Conservation (phyloP, 495 filamentous ascomycete species). For the Talaromyces ruber region DNA sequence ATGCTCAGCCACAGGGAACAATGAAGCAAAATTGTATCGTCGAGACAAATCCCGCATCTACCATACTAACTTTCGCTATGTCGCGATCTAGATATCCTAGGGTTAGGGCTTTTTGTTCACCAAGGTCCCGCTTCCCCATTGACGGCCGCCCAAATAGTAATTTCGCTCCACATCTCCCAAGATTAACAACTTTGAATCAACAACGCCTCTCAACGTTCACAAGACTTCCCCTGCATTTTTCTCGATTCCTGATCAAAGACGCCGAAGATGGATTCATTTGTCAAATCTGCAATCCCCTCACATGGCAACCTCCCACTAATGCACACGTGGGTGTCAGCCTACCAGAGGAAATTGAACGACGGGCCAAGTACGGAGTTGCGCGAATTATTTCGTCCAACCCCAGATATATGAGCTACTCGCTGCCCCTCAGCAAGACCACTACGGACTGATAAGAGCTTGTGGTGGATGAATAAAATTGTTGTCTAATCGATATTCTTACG, state of each 20-base stretch:
- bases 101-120: neutral
- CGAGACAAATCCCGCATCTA: neutral
- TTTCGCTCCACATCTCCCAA: neutral
- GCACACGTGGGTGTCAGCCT: neutral
- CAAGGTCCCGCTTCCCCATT: neutral
- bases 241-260: neutral
- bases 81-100: neutral
- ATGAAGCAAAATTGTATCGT: neutral
- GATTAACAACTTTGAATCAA: neutral
- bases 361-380: neutral
- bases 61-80: neutral
- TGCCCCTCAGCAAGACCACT: neutral
- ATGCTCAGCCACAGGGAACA: neutral
- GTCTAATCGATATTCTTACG: neutral
- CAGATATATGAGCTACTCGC: neutral
- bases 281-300: neutral
- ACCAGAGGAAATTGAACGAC: neutral
- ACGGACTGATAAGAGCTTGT: neutral
- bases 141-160: neutral
- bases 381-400: neutral
- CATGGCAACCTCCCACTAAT: neutral
- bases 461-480: neutral
- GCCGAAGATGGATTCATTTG: neutral
- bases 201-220: neutral
- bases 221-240: neutral